A percentile compares a stretch with the other conserved stretches of the same genome.
These are phyloP conservation scores for Fragaria vesca DNA, from an alignment of 306 rosid species.

Conservation along the genomic window DNA sequence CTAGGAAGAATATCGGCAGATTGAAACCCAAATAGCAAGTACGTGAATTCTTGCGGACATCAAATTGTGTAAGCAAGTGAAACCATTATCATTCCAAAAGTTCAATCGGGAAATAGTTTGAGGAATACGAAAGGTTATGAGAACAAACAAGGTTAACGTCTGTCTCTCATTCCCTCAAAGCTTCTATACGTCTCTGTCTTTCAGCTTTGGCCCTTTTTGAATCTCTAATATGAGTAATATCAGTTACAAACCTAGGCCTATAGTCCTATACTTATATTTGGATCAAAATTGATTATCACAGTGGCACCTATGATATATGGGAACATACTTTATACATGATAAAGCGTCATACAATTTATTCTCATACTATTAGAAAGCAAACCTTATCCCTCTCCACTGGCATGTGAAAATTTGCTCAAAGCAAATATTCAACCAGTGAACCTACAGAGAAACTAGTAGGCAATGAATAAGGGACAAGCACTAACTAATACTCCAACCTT, in stretches of 20 bases:
- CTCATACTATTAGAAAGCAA: background rate
- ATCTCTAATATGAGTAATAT: background rate
- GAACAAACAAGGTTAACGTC: too few relatives aligned
- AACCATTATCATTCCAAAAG: too few relatives aligned
- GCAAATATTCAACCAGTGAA: background rate
- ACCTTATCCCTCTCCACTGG: slow-evolving; percentile 1
- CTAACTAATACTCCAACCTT: background rate
- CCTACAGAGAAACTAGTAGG: background rate
- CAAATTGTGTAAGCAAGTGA: too few relatives aligned
- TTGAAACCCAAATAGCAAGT: too few relatives aligned
- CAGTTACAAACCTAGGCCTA: background rate
- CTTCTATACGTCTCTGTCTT: too few relatives aligned
- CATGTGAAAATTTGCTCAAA: slow-evolving; percentile 4
- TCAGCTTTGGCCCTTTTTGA: too few relatives aligned
- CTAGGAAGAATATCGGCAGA: too few relatives aligned
- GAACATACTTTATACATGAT: background rate
- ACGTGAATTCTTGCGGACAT: too few relatives aligned
- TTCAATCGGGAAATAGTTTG: too few relatives aligned
- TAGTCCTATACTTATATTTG: background rate
- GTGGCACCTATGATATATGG: background rate
- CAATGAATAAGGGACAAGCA: background rate
- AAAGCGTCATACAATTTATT: background rate
- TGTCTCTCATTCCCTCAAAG: too few relatives aligned
- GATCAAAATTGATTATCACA: background rate
- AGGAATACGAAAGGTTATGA: too few relatives aligned